These are phyloP conservation scores for Coccomyxa sp. DNA, from an alignment of 139 green algal genomes.

Conservation along the genomic window DNA sequence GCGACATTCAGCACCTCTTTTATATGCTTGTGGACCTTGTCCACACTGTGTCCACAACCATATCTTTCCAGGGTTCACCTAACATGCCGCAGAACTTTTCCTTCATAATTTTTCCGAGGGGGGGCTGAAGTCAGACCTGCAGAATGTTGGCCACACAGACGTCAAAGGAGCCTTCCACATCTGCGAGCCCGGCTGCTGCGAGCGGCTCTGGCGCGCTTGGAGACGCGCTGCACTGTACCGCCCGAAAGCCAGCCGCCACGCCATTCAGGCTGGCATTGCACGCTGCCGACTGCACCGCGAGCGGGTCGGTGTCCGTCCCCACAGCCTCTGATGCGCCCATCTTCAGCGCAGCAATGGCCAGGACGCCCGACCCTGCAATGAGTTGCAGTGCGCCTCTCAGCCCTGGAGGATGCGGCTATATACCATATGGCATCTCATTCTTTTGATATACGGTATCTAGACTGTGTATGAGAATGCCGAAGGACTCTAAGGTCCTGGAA, in stretches of 20 bases:
- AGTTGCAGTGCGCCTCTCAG: neutral
- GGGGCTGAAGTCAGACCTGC: slow-evolving; percentile 9
- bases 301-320: slow-evolving; percentile 67
- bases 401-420: neutral
- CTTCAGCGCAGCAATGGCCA: slow-evolving; percentile 67
- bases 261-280: slow-evolving; percentile 74
- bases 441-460: neutral
- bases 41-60: neutral
- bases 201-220: neutral
- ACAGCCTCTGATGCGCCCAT: slow-evolving; percentile 57
- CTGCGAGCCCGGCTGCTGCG: neutral
- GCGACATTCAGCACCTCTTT: neutral
- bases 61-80: neutral
- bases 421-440: neutral
- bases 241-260: slow-evolving; percentile 13
- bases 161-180: slow-evolving; percentile 37
- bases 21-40: no score
- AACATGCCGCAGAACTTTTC: neutral
- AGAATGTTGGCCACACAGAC: slow-evolving; percentile 84
- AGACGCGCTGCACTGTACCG: slow-evolving; percentile 25
- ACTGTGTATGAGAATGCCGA: neutral
- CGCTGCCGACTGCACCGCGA: slow-evolving; percentile 52
- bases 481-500: no score
- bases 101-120: no score
- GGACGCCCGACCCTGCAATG: slow-evolving; percentile 56